Evolutionary conservation across 2,329 filamentous ascomycete species (phyloP).

Genomic region (Lasiodiplodia theobromae): DNA sequence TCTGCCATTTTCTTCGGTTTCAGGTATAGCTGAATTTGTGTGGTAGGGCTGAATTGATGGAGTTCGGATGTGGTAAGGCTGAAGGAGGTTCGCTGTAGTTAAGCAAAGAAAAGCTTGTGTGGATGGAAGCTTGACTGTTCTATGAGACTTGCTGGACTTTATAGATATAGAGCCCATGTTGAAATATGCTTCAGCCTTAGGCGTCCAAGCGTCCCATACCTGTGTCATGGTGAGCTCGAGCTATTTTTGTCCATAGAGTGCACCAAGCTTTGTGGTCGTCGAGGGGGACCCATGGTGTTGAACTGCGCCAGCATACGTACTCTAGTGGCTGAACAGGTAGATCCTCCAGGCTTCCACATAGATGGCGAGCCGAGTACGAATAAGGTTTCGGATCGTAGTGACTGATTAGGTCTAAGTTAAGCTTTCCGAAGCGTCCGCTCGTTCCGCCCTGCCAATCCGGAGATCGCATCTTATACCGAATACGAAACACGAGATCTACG

Average conservation of each 20-base stretch:
- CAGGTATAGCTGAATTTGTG: background rate
- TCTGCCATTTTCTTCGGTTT: background rate
- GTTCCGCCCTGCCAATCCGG: background rate
- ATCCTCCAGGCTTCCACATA: background rate
- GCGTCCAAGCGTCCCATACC: slow-evolving; percentile 1
- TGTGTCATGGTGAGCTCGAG: background rate
- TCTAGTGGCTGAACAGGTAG: slow-evolving; percentile 6
- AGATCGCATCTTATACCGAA: slow-evolving; percentile 5
- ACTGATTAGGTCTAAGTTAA: background rate
- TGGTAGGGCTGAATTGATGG: background rate
- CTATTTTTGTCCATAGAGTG: slow-evolving; percentile 16
- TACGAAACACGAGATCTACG: slow-evolving; percentile 15
- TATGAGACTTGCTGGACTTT: background rate
- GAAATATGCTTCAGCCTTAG: background rate
- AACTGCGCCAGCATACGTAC: background rate
- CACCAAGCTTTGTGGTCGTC: background rate
- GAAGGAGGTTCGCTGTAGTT: background rate
- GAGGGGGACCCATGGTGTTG: slow-evolving; percentile 15
- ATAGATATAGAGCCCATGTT: slow-evolving; percentile 2
- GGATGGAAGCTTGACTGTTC: background rate
- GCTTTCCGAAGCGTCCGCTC: slow-evolving; percentile 19
- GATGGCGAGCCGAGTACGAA: slow-evolving; percentile 19
- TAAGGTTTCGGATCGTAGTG: slow-evolving; percentile 2
- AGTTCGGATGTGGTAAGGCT: background rate
- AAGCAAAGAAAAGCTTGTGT: background rate